Conservation (phyloP, 1,139 yeast genomes). For the Ogataea hybrid region DNA sequence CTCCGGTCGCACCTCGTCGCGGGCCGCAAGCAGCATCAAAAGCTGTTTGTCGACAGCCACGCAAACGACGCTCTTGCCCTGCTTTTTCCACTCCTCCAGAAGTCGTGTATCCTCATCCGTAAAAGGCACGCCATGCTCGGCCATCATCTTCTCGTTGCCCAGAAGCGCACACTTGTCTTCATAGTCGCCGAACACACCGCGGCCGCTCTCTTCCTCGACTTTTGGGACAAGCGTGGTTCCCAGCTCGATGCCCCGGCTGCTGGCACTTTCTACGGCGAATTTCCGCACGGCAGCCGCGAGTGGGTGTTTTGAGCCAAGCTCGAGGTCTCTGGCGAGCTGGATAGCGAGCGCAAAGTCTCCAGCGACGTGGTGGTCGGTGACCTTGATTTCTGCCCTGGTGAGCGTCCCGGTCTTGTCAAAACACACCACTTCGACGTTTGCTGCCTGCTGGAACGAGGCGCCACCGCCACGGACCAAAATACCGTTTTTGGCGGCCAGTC, state of each 20-base stretch:
- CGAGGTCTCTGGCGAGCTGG: constrained; percentile 59
- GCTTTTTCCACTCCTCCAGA: constrained; percentile 54
- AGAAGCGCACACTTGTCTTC: constrained; percentile 42
- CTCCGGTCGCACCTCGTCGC: constrained; percentile 67
- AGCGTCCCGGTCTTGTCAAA: constrained; percentile 82
- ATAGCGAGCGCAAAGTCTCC: constrained; percentile 35
- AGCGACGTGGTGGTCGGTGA: constrained; percentile 44
- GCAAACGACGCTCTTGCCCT: constrained; percentile 62
- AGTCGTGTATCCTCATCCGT: constrained; percentile 30
- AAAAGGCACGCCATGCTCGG: constrained; percentile 41
- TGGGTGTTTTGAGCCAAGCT: constrained; percentile 68
- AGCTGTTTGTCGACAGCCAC: constrained; percentile 47
- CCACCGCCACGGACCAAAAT: constrained; percentile 81
- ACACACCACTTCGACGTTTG: constrained; percentile 60
- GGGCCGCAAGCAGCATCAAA: constrained; percentile 51
- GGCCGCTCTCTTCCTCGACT: constrained; percentile 55
- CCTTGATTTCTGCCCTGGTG: constrained; percentile 54
- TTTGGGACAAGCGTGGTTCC: constrained; percentile 44
- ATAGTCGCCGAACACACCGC: constrained; percentile 54
- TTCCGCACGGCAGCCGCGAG: constrained; percentile 56
- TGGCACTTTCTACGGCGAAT: constrained; percentile 37
- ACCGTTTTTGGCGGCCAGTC: constrained; percentile 86
- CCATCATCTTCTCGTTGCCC: constrained; percentile 62
- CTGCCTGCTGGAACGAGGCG: constrained; percentile 76
- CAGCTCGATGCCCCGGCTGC: constrained; percentile 23